Evolutionary conservation across 768 basidiomycete species (phyloP).

Genomic region (Tricholoma sp.): DNA sequence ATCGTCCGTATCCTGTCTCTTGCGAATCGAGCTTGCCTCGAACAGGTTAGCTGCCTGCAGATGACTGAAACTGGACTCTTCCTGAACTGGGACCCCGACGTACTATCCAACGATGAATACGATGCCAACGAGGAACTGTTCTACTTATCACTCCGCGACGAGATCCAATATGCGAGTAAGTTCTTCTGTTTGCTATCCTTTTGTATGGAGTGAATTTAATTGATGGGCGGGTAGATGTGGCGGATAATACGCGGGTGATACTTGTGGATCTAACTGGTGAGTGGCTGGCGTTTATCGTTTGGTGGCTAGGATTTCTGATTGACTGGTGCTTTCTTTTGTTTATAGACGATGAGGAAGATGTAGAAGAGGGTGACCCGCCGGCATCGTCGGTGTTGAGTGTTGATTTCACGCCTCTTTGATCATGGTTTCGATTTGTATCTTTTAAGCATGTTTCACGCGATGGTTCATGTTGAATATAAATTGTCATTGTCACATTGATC

Average conservation of each 20-base stretch:
- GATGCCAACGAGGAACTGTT: too few relatives aligned
- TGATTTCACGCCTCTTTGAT: background rate
- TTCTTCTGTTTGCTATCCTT: too few relatives aligned
- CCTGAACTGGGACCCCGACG: conserved; percentile 31
- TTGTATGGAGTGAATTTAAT: background rate
- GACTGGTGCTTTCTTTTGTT: too few relatives aligned
- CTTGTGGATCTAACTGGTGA: background rate
- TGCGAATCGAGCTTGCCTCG: conserved; percentile 23
- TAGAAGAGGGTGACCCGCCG: background rate
- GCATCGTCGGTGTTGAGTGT: background rate
- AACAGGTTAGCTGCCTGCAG: conserved; percentile 45
- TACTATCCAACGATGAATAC: too few relatives aligned
- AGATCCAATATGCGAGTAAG: too few relatives aligned
- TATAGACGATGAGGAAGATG: background rate
- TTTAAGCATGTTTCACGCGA: background rate
- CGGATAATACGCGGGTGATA: too few relatives aligned
- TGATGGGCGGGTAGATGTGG: too few relatives aligned
- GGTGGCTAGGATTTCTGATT: too few relatives aligned
- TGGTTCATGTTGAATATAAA: background rate
- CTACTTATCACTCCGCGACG: too few relatives aligned
- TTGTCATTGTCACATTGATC: too few relatives aligned
- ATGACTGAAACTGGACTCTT: conserved; percentile 50
- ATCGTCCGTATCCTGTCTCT: conserved; percentile 28
- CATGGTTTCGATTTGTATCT: too few relatives aligned
- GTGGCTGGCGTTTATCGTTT: background rate